These are phyloP conservation scores for Ophiostoma sp. DNA, from an alignment of 2,329 filamentous ascomycete genomes.

Conservation along the genomic window DNA sequence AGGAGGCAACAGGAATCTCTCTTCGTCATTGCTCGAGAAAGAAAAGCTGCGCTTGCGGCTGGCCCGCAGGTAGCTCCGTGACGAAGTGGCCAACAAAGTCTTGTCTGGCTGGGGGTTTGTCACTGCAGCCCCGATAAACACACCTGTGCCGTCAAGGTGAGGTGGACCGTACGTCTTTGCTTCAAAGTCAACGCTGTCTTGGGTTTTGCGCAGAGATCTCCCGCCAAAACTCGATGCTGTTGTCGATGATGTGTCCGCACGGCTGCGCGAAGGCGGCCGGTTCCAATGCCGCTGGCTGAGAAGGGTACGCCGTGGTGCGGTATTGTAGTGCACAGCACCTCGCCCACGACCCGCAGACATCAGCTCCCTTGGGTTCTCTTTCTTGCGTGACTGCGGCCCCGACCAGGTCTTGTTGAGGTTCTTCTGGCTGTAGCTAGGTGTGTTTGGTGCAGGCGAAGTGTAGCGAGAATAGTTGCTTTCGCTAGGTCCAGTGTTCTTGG, in stretches of 20 bases:
- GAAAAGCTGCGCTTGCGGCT: slow-evolving; percentile 20
- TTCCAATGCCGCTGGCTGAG: slow-evolving; percentile 20
- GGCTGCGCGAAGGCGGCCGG: neutral
- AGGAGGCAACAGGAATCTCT: slow-evolving; percentile 27
- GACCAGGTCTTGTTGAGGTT: slow-evolving; percentile 25
- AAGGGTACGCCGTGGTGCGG: slow-evolving; percentile 8
- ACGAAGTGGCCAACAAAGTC: neutral
- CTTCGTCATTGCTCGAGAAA: slow-evolving; percentile 28
- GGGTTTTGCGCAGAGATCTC: neutral
- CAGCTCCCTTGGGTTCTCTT: slow-evolving; percentile 22
- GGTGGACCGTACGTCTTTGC: neutral
- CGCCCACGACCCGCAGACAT: neutral
- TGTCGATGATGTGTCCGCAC: neutral
- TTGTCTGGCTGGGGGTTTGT: neutral
- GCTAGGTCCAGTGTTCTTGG: slow-evolving; percentile 10
- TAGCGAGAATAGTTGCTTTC: slow-evolving; percentile 22
- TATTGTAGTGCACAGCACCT: slow-evolving; percentile 1
- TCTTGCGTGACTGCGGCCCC: slow-evolving; percentile 16
- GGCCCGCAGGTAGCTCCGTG: slow-evolving; percentile 16
- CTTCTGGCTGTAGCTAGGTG: neutral
- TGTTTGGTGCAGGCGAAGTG: slow-evolving; percentile 11
- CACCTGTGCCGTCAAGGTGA: neutral
- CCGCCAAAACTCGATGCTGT: neutral
- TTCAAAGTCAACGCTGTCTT: neutral
- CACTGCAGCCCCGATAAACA: neutral